These are phyloP conservation scores for Clarireedia homoeocarpa DNA, from an alignment of 2,329 filamentous ascomycete genomes.

Conservation along the genomic window DNA sequence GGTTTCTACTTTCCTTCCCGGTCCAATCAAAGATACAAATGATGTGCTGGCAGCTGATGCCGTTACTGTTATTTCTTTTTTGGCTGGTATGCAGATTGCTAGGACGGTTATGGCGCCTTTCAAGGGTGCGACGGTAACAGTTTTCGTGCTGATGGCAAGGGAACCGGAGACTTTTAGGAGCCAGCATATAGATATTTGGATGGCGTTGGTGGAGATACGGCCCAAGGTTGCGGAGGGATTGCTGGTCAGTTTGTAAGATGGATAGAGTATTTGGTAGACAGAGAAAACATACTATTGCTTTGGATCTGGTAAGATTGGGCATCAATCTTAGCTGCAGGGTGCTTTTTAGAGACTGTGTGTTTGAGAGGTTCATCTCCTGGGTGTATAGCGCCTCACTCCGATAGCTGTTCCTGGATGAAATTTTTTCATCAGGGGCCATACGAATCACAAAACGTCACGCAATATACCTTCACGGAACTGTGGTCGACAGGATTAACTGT, in stretches of 20 bases:
- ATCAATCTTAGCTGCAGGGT: no score
- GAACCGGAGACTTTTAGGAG: background rate
- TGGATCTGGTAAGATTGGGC: no score
- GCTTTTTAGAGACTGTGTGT: no score
- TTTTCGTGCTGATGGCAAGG: constrained; percentile 1
- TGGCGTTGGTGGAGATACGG: background rate
- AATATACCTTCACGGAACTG: no score
- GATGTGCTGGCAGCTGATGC: background rate
- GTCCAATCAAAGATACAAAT: background rate
- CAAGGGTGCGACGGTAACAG: background rate
- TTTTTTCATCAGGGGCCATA: no score
- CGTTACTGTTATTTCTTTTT: background rate
- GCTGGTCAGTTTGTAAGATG: background rate
- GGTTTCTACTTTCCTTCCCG: background rate
- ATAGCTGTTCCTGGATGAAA: no score
- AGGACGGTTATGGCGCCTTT: constrained; percentile 1
- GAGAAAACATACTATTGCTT: no score
- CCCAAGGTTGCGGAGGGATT: background rate
- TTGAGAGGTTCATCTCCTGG: no score
- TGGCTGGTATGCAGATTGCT: background rate
- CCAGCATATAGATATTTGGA: constrained; percentile 1
- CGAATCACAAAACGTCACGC: no score
- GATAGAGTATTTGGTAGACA: no score
- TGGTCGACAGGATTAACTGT: no score
- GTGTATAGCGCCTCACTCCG: no score